Base-by-base conservation (phyloP, 139 green algal genomes). In the Zygnema circumcarinatum region DNA sequence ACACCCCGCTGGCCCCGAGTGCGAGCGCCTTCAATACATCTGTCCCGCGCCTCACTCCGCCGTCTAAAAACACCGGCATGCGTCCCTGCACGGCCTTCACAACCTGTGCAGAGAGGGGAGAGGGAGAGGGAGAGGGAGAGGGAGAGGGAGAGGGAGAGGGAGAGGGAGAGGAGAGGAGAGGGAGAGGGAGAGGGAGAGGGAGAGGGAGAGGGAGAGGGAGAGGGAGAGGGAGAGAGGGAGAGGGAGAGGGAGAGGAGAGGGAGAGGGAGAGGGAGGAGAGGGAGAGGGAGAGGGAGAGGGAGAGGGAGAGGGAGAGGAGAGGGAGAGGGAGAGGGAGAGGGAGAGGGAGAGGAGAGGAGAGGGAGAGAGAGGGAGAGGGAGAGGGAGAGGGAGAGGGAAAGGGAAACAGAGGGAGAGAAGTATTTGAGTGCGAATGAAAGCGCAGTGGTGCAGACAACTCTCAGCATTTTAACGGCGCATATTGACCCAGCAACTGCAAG, bases 1-100 rank as follows among this genome's bases (percentile, higher is more conserved):
- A 84, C 78, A 99, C 97, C 11, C 90, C 94, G 22, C 82, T 81
- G 2, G 96, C 96, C 0, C 96, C 96, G 22, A 99, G 87, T 0
- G 96, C 96, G 38, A 99, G 81, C 32, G 94, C 94, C 92, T 99
- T 99, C 67, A 99, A 42, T 16, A 96, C 94, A 80, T 99, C 97
- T 0, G 95, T 98, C 25, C 96, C 96, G 1, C 96, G 72, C 7
- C 96, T 92, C 2, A 99, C 76, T n/a, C 96, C 96, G 0, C 96
- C 96, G 72, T 94, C 92, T n/a, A 99, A 90, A 22, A 98, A 88
- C 22, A 99, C 83, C 2, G 96, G 95, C 16, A 98, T 87, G 0
- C 86, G 69, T 0, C 93, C 92, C 0, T 81, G 47, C 38, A 98
- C 95, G 21, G 92, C 94, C 32, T 79, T 84, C 7, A 94, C 90